Percentiles rank a stretch among this genome's conserved stretches.
phyloP scores from a whole-genome alignment of 305 asterid genomes.

The Solanum hybrid region DNA sequence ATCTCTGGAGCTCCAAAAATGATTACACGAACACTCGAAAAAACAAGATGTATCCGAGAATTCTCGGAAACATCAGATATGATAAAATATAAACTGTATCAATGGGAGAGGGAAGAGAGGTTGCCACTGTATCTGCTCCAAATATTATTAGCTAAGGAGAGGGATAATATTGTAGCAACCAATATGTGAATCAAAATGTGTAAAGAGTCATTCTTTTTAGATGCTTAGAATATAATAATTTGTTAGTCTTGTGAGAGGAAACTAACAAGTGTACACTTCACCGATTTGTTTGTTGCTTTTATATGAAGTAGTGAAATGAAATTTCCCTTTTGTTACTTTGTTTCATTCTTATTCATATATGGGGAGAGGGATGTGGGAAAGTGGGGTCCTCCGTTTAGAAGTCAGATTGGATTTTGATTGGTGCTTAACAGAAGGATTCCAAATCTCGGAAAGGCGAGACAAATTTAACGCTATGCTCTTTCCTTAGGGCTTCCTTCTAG shows the following conservation, averaged over 20 bases:
- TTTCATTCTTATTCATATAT: background rate
- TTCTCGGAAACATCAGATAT: background rate
- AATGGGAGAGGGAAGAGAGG: background rate
- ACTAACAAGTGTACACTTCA: background rate
- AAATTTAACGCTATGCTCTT: background rate
- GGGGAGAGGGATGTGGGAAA: background rate
- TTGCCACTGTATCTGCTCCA: background rate
- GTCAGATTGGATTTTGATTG: background rate
- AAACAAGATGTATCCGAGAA: background rate
- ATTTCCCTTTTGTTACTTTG: background rate
- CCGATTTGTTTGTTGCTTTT: background rate
- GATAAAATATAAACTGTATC: background rate
- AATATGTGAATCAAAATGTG: background rate
- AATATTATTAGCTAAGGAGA: background rate
- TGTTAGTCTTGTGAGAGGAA: conserved; percentile 1
- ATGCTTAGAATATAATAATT: background rate
- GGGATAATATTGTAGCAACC: background rate
- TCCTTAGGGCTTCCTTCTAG: too few relatives aligned
- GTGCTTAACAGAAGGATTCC: too few relatives aligned
- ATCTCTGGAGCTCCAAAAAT: conserved; percentile 10
- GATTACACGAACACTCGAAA: background rate
- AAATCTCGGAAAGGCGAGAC: too few relatives aligned
- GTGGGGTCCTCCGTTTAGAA: background rate
- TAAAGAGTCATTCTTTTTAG: conserved; percentile 3
- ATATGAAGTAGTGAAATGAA: background rate